Conservation (phyloP, 148 eudicot genomes). For the Linanthus parryae region DNA sequence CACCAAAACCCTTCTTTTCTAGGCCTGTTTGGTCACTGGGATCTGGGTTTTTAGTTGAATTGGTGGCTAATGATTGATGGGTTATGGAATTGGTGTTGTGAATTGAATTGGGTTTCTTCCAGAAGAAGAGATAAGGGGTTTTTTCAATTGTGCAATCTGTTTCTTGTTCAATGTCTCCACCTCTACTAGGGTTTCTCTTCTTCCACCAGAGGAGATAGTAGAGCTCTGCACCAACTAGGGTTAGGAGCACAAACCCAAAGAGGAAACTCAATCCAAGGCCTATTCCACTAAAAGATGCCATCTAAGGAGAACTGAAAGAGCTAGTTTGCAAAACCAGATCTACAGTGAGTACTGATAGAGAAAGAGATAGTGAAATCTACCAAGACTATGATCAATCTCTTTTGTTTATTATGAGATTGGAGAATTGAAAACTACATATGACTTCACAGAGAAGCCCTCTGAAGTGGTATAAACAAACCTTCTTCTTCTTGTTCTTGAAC, state of each 20-base stretch:
- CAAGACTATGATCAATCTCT: too few relatives aligned
- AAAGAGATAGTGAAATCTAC: too few relatives aligned
- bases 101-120: constrained; percentile 33
- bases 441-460: too few relatives aligned
- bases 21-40: not conserved
- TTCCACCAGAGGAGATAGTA: constrained; percentile 73
- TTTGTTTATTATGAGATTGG: too few relatives aligned
- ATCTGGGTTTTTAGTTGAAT: constrained; percentile 15
- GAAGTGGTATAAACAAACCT: too few relatives aligned
- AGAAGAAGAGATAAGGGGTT: constrained; percentile 35
- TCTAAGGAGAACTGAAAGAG: too few relatives aligned
- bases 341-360: too few relatives aligned
- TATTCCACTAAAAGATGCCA: constrained; percentile 68
- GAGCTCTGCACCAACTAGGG: constrained; percentile 65
- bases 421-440: too few relatives aligned
- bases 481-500: too few relatives aligned
- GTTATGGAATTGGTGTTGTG: constrained; percentile 10
- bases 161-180: constrained; percentile 23
- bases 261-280: constrained; percentile 66
- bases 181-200: constrained; percentile 26
- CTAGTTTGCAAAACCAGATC: too few relatives aligned
- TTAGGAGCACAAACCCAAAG: constrained; percentile 70
- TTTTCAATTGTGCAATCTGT: constrained; percentile 30
- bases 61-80: constrained; percentile 15
- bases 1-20: constrained; percentile 35